Conservation (phyloP, 345 rosid genomes). For the Salix viminalis region DNA sequence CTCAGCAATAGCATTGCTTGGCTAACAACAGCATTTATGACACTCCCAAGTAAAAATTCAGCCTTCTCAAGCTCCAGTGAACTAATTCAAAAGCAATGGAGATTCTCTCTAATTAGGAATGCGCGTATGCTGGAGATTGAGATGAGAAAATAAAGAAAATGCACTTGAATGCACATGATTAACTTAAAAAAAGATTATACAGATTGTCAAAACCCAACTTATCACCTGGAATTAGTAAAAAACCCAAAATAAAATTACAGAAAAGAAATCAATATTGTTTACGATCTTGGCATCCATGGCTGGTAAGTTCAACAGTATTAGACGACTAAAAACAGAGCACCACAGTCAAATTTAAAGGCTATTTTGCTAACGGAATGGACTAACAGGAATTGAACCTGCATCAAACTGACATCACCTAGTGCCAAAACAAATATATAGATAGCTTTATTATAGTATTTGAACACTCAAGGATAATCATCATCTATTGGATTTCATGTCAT, state of each 20-base stretch:
- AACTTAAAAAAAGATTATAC: not conserved
- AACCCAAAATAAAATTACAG: not conserved
- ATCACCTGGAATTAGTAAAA: not conserved
- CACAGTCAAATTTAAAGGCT: not conserved
- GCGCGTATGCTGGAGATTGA: not conserved
- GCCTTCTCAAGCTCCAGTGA: slow-evolving; percentile 71
- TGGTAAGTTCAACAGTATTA: not conserved
- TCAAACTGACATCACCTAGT: not conserved
- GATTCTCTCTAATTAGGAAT: slow-evolving; percentile 21
- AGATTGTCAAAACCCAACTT: not conserved
- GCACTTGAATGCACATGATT: not conserved
- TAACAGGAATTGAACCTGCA: not conserved
- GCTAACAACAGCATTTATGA: slow-evolving; percentile 91
- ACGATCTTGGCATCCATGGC: not conserved
- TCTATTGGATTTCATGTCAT: no score
- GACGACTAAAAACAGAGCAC: not conserved
- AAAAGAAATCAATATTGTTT: not conserved
- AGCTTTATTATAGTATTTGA: not conserved
- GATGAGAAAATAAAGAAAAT: not conserved
- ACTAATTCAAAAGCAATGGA: slow-evolving; percentile 35
- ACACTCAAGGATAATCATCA: no score
- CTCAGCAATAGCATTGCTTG: slow-evolving; percentile 77
- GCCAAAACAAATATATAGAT: not conserved
- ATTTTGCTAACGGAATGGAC: not conserved
- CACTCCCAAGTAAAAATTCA: slow-evolving; percentile 76